Base-by-base conservation (phyloP, 148 eudicot genomes). In the Hydrangea macrophylla region DNA sequence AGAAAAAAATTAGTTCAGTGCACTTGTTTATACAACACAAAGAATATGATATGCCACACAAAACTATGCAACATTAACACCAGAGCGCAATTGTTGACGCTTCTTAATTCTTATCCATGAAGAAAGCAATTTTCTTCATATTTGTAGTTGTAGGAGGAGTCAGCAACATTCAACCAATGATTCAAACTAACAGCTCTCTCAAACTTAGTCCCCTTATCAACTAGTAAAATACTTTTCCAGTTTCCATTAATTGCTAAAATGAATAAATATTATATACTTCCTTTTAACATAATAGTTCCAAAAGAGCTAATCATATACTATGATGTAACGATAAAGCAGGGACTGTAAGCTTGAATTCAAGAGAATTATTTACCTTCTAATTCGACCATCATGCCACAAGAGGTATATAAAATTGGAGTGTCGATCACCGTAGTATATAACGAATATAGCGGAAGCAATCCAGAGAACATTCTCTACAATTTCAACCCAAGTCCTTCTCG, bases 381-480 rank as follows among this genome's bases (percentile, higher is more conserved):
- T 92, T 58, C 97, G 84, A 64, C 69, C 82, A 70, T 92, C 97
- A 60, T 84, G 88, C 86, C 89, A 84, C 65, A 92, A 59, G 66
- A 92, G 76, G 79, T 75, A 82, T 24, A 92, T 64, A 22, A 92
- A 82, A 72, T 89, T 89, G 32, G 83, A 85, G 69, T 92, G 77
- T 81, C 88, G 62, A 68, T 92, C 97, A 25, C 97, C 97, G 68
- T 79, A 81, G 75, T 87, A 89, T 18, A 92, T 58, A 73, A 92
- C 85, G 60, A 92, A 92, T 37, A 78, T 71, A 8, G 95, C 88
- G 1, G 92, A 89, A 36, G 87, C 96, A 65, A 89, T 85, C 97
- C 97, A 87, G 79, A 89, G 80, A 42, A 82, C 50, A 82, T 82
- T 88, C 81, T 88, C 92, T 78, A 88, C 7, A 65, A 84, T 78